These are phyloP conservation scores for Aspergillus quadrilineatus DNA, from an alignment of 2,329 filamentous ascomycete genomes.

Conservation along the genomic window DNA sequence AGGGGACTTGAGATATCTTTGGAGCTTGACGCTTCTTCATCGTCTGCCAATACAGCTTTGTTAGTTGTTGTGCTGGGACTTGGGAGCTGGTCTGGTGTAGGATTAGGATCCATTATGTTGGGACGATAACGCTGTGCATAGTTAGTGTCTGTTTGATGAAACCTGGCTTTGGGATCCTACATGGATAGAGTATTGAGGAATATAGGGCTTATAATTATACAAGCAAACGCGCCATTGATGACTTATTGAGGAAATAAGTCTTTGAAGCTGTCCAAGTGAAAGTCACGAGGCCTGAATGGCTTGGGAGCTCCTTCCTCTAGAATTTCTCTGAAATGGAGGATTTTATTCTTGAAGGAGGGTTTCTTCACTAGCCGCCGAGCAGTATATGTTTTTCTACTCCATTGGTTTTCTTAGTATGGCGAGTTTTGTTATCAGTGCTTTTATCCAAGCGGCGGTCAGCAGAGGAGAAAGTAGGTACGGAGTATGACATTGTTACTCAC, in stretches of 20 bases:
- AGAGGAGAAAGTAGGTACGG: neutral
- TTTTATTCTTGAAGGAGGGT: neutral
- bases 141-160: neutral
- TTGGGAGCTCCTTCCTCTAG: neutral
- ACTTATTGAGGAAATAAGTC: neutral
- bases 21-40: neutral
- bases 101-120: neutral
- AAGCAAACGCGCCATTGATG: neutral
- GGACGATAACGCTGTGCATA: neutral
- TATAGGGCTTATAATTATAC: neutral
- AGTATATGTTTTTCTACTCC: neutral
- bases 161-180: neutral
- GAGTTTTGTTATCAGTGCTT: neutral
- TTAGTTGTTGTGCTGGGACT: neutral
- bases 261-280: neutral
- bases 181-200: neutral
- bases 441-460: slow-evolving; percentile 1
- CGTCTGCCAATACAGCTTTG: neutral
- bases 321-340: neutral
- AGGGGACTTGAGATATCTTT: neutral
- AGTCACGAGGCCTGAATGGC: neutral
- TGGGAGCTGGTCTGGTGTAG: neutral
- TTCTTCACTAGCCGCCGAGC: too few species aligned
- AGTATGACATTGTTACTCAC: neutral
- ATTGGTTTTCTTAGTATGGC: neutral